phyloP scores from a whole-genome alignment of 768 basidiomycete genomes.

The Ephemerocybe angulata region DNA sequence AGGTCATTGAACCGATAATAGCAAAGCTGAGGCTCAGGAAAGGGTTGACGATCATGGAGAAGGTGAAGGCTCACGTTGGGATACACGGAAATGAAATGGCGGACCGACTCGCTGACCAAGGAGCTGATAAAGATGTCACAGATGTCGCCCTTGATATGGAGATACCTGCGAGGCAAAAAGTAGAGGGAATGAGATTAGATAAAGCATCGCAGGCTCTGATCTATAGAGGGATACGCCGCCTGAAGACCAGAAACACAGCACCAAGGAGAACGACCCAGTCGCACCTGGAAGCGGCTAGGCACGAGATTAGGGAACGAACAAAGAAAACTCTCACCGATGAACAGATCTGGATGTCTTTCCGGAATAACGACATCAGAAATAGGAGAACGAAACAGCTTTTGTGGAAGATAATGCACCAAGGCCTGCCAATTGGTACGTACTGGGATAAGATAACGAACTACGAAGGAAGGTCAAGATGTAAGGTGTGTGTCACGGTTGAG shows the following conservation, averaged over 20 bases:
- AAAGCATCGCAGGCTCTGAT: neutral
- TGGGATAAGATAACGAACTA: constrained; percentile 4
- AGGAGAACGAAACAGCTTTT: neutral
- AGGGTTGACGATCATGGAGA: neutral
- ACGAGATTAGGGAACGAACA: neutral
- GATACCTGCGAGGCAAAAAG: neutral
- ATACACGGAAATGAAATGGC: constrained; percentile 14
- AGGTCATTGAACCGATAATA: neutral
- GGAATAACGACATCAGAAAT: neutral
- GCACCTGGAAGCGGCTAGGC: neutral
- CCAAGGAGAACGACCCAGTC: neutral
- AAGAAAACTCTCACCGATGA: neutral
- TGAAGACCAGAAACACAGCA: neutral
- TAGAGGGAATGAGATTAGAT: neutral
- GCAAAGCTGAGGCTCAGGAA: neutral
- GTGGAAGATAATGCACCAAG: constrained; percentile 4
- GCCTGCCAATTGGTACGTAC: neutral
- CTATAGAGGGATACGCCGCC: neutral
- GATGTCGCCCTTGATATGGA: too few relatives aligned
- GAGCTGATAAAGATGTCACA: too few relatives aligned
- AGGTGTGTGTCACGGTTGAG: neutral
- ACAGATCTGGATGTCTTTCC: neutral
- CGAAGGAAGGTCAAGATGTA: neutral
- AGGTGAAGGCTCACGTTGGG: constrained; percentile 16
- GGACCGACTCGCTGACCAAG: constrained; percentile 7